phyloP scores from a whole-genome alignment of 2,329 filamentous ascomycete genomes.

The Colletotrichum sp. region DNA sequence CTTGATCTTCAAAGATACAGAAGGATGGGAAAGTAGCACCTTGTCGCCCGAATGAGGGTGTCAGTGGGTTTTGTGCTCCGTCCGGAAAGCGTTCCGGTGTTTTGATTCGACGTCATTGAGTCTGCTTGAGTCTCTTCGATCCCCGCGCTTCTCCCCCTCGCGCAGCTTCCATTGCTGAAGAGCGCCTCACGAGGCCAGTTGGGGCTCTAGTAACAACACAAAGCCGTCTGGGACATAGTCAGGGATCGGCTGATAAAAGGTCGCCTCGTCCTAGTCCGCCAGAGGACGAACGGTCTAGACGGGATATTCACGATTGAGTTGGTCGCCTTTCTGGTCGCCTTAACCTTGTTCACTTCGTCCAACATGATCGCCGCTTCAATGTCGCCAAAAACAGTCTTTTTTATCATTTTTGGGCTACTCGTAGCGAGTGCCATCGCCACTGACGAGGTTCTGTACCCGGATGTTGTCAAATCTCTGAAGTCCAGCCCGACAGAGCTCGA shows the following conservation, averaged over 20 bases:
- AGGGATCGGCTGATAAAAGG: neutral
- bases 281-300: neutral
- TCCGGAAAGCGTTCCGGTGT: neutral
- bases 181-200: neutral
- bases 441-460: conserved; percentile 27
- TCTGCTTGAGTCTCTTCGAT: neutral
- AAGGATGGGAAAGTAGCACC: neutral
- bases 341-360: conserved; percentile 1
- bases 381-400: neutral
- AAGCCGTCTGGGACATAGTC: neutral
- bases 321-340: neutral
- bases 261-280: neutral
- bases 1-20: neutral
- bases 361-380: neutral
- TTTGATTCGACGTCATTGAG: neutral
- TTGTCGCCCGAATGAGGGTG: neutral
- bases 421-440: neutral
- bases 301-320: neutral
- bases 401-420: neutral
- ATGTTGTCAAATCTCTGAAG: conserved; percentile 30
- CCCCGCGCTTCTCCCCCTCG: neutral
- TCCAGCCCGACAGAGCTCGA: conserved; percentile 50
- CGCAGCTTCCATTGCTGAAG: neutral
- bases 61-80: neutral
- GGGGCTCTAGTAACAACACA: neutral